These are phyloP conservation scores for Ustilago trichophora DNA, from an alignment of 1,284 basidiomycete genomes.

Conservation along the genomic window DNA sequence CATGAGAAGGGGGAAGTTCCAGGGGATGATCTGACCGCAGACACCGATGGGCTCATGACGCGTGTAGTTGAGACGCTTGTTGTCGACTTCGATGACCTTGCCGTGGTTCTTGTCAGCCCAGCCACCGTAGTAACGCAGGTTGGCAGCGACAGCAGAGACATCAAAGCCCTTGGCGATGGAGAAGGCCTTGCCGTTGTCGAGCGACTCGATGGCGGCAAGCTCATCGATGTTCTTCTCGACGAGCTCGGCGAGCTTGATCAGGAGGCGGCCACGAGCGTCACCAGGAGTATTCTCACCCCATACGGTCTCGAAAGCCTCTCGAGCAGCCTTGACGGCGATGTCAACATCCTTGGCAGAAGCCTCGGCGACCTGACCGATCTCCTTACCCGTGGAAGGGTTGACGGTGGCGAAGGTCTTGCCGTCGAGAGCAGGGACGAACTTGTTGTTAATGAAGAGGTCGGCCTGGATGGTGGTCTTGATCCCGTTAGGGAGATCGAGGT, in stretches of 20 bases:
- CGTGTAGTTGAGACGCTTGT: conserved; percentile 74
- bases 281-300: conserved; percentile 71
- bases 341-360: conserved; percentile 63
- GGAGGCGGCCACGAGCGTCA: conserved; percentile 73
- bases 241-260: conserved; percentile 75
- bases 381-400: conserved; percentile 62
- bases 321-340: conserved; percentile 59
- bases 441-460: conserved; percentile 63
- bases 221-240: conserved; percentile 79
- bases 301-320: conserved; percentile 51
- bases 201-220: conserved; percentile 69
- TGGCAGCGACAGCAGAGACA: conserved; percentile 74
- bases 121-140: conserved; percentile 74
- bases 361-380: conserved; percentile 61
- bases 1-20: conserved; percentile 76
- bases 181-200: conserved; percentile 85
- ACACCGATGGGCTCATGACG: conserved; percentile 94
- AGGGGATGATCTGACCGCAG: conserved; percentile 68
- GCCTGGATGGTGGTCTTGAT: conserved; percentile 55
- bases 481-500: conserved; percentile 63
- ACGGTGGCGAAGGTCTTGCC: conserved; percentile 61
- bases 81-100: conserved; percentile 82
- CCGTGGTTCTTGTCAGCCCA: conserved; percentile 82
- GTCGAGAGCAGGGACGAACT: conserved; percentile 58
- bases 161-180: conserved; percentile 75